Evolutionary conservation across 495 filamentous ascomycete genomes (phyloP), one percentile per base, ranked within the genome.

Genomic region (Penicillium pancosmium): DNA sequence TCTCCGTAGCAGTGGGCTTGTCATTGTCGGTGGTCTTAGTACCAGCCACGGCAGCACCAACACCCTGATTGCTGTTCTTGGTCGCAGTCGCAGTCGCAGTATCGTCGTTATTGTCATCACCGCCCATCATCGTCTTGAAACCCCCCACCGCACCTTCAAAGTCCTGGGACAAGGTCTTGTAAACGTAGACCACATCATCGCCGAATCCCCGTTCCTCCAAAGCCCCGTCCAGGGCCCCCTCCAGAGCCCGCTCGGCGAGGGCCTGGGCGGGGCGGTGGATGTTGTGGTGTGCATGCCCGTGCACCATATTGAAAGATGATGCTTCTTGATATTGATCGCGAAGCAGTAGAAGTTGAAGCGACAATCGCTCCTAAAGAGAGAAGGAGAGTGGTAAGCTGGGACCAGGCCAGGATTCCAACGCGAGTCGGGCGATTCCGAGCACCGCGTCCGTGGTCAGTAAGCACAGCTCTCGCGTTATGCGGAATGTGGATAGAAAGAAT

Each of bases 401-500:
- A 16, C 53, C 41, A 31, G 51, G 25, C 55, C 51, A 50, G 52
- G 31, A 70, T 70, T 66, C 68, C 66, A 64, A 59, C 55, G 65
- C 62, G 65, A 63, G 55, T 63, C 38, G 25, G 56, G 16, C 15
- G 12, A 40, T 41, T 50, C 53, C 40, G 49, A 59, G 48, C 16
- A 65, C 44, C 59, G 61, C 64, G 67, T 60, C 50, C 18, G 16
- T 62, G 54, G 44, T 25, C 27, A 54, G 56, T 66, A 41, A 54
- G 54, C 63, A 33, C 53, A 57, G 50, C 27, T 54, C 25, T 50
- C 43, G 57, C 59, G 61, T 52, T 57, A 19, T 54, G 63, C 36
- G 68, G 68, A 70, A 70, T 70, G 68, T 68, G 60, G 63, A 60
- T 62, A 50, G 57, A 70, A 70, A 68, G 68, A 70, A 70, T 70